Percentiles rank a stretch among this genome's conserved stretches.
These are phyloP conservation scores for Seiridium cupressi DNA, from an alignment of 2,329 filamentous ascomycete species.

Conservation along the genomic window DNA sequence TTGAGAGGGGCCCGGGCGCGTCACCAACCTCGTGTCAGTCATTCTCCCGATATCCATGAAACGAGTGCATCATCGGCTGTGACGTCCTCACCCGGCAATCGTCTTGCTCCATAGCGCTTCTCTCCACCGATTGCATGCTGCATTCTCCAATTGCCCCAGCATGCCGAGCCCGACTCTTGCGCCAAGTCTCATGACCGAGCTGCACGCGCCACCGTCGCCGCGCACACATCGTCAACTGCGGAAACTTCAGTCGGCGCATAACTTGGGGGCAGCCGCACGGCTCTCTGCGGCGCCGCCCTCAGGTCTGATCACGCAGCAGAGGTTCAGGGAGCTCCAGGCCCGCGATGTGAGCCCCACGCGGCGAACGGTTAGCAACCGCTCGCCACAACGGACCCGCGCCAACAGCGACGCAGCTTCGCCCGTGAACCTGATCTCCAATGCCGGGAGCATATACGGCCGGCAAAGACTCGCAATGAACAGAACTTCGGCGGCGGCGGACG, in stretches of 20 bases:
- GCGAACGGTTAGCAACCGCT: constrained; percentile 36
- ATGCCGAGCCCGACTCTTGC: constrained; percentile 29
- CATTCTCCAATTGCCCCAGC: constrained; percentile 7
- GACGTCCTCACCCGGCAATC: not conserved
- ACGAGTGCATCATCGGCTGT: not conserved
- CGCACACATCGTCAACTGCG: constrained; percentile 67
- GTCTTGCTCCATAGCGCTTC: not conserved
- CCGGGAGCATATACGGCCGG: constrained; percentile 31
- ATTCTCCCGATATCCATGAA: not conserved
- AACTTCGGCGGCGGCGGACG: constrained; percentile 49
- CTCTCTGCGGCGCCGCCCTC: constrained; percentile 42
- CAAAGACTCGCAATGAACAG: constrained; percentile 43
- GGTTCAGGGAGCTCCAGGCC: constrained; percentile 36
- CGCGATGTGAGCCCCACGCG: constrained; percentile 32
- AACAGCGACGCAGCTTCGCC: constrained; percentile 67
- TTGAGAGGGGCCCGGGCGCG: not conserved
- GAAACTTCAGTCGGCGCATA: constrained; percentile 74
- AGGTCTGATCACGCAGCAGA: constrained; percentile 60
- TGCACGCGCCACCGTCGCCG: constrained; percentile 58
- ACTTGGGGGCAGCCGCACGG: constrained; percentile 53
- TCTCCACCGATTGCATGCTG: not conserved
- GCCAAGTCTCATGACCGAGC: constrained; percentile 38
- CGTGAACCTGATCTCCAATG: constrained; percentile 32
- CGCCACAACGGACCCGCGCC: constrained; percentile 60
- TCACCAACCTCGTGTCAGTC: not conserved